Conservation (phyloP, 257 asterid species). For the Capsicum rhomboideum region DNA sequence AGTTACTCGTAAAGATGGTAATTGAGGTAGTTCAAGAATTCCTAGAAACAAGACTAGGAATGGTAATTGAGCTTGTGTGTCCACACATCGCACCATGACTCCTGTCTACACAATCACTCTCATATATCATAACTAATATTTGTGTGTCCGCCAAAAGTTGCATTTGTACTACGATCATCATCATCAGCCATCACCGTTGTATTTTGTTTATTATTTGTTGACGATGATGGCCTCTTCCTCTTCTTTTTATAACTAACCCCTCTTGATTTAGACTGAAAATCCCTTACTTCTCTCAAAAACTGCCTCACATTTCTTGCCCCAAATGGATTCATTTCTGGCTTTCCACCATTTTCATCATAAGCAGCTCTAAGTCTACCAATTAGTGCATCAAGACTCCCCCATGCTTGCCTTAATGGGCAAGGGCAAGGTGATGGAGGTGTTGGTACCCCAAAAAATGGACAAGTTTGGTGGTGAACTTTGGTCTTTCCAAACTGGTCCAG, state of each 20-base stretch:
- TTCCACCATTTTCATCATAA: constrained; percentile 32
- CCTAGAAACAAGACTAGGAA: too few species aligned
- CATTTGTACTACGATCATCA: background rate
- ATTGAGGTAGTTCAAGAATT: too few species aligned
- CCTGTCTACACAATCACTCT: too few species aligned
- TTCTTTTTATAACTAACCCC: constrained; percentile 36
- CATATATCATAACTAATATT: too few species aligned
- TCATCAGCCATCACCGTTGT: too few species aligned
- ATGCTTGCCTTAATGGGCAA: constrained; percentile 36
- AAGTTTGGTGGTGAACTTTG: constrained; percentile 26
- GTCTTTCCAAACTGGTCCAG: constrained; percentile 33
- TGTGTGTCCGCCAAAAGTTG: too few species aligned
- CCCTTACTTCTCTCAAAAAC: constrained; percentile 30
- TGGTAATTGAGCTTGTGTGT: too few species aligned
- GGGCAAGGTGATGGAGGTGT: constrained; percentile 27
- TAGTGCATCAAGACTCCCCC: constrained; percentile 40
- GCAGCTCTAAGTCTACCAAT: constrained; percentile 39
- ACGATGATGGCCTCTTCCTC: constrained; percentile 14
- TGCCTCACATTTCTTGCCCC: constrained; percentile 28
- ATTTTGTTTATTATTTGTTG: background rate
- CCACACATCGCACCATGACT: background rate
- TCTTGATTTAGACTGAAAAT: constrained; percentile 36
- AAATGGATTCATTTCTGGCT: constrained; percentile 30
- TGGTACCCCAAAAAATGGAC: constrained; percentile 27
- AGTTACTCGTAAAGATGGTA: too few species aligned